Evolutionary conservation across 116 monocot species (phyloP).

Genomic region (Phalaenopsis hybrid): DNA sequence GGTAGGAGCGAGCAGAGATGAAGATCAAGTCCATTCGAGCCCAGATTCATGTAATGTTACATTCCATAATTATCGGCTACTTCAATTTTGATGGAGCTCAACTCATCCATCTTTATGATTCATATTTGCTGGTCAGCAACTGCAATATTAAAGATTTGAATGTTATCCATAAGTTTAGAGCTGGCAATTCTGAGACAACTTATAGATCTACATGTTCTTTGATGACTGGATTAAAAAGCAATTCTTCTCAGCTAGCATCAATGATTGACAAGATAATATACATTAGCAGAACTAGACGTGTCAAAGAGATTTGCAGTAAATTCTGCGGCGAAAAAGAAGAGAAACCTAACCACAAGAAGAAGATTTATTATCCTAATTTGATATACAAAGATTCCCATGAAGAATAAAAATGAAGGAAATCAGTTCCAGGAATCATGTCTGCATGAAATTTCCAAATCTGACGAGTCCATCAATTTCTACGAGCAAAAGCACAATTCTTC

Average conservation of each 20-base stretch:
- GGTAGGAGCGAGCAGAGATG: too few species aligned
- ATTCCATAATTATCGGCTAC: too few species aligned
- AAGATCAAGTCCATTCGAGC: too few species aligned
- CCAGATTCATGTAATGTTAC: too few species aligned
- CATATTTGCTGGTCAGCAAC: too few species aligned
- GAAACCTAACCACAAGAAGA: constrained; percentile 8
- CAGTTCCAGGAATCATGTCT: neutral
- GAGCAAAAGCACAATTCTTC: neutral
- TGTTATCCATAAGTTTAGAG: too few species aligned
- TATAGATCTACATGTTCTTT: neutral
- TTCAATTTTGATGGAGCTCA: too few species aligned
- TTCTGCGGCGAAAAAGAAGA: neutral
- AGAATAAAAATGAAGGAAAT: constrained; percentile 7
- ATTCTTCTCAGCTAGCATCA: neutral
- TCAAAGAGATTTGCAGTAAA: constrained; percentile 1
- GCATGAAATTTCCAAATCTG: neutral
- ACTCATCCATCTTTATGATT: too few species aligned
- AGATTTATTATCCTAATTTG: constrained; percentile 21
- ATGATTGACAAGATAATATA: constrained; percentile 1
- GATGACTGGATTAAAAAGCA: neutral
- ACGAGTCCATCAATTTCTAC: neutral
- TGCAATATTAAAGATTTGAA: too few species aligned
- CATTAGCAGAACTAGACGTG: neutral
- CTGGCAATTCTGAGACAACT: neutral
- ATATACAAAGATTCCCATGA: constrained; percentile 21